Conservation (phyloP, 768 basidiomycete genomes). For the Naematelia encephala region DNA sequence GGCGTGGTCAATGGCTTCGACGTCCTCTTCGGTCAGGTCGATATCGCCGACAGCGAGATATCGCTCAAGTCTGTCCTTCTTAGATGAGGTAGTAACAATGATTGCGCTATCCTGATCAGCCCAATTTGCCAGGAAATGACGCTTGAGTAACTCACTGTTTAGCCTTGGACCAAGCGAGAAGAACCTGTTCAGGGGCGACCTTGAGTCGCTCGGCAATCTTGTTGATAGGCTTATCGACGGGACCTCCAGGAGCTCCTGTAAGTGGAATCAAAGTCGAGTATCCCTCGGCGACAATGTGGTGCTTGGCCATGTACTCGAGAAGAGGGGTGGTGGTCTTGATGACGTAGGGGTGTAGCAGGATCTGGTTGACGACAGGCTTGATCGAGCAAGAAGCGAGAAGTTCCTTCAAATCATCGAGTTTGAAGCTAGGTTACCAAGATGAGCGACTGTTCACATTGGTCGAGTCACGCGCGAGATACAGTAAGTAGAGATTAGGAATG, state of each 20-base stretch:
- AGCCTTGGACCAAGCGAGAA: slow-evolving; percentile 37
- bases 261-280: slow-evolving; percentile 38
- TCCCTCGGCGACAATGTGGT: slow-evolving; percentile 36
- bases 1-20: slow-evolving; percentile 49
- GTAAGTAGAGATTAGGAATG: too few relatives aligned
- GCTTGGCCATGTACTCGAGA: slow-evolving; percentile 22
- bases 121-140: neutral
- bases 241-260: slow-evolving; percentile 23
- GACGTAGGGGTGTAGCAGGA: slow-evolving; percentile 40
- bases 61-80: slow-evolving; percentile 59
- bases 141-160: slow-evolving; percentile 27
- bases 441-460: too few relatives aligned
- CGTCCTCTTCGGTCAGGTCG: slow-evolving; percentile 46
- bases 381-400: slow-evolving; percentile 21
- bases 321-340: slow-evolving; percentile 24
- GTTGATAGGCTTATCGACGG: slow-evolving; percentile 21
- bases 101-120: slow-evolving; percentile 31
- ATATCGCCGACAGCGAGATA: slow-evolving; percentile 68
- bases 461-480: too few relatives aligned
- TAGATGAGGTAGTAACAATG: slow-evolving; percentile 48
- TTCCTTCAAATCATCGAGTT: slow-evolving; percentile 29
- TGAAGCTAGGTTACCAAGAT: too few relatives aligned
- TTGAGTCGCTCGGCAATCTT: slow-evolving; percentile 19
- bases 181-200: slow-evolving; percentile 33
- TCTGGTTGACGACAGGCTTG: slow-evolving; percentile 42